Conservation (phyloP, 2,329 filamentous ascomycete genomes). For the Lasiodiplodia sp. region DNA sequence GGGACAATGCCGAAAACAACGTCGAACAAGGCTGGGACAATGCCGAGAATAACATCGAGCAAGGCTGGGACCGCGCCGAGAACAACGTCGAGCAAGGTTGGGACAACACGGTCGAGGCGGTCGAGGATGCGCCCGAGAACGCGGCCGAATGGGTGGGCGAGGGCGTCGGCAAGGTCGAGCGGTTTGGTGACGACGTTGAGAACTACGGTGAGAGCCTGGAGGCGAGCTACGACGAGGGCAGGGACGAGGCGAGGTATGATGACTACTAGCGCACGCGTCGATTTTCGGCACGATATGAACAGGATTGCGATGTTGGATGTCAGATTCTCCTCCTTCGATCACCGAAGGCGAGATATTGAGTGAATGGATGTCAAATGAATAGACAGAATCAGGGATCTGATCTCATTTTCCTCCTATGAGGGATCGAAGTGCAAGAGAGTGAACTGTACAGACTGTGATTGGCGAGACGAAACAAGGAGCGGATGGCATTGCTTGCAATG, state of each 20-base stretch:
- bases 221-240: constrained; percentile 30
- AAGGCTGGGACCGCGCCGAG: constrained; percentile 43
- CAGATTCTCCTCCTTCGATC: too few relatives aligned
- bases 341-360: not conserved
- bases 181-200: constrained; percentile 32
- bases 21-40: constrained; percentile 40
- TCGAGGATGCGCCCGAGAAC: constrained; percentile 46
- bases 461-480: too few relatives aligned
- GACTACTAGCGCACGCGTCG: constrained; percentile 1
- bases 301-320: too few relatives aligned
- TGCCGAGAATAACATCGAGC: constrained; percentile 38
- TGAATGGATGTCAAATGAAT: not conserved
- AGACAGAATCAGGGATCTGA: too few relatives aligned
- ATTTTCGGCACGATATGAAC: not conserved
- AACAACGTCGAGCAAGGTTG: constrained; percentile 41
- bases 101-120: constrained; percentile 42
- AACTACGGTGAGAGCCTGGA: constrained; percentile 24
- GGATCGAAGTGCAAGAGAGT: too few relatives aligned
- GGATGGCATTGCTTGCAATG: too few relatives aligned
- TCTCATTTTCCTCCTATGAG: too few relatives aligned
- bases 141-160: constrained; percentile 51
- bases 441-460: too few relatives aligned
- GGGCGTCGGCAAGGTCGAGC: constrained; percentile 53
- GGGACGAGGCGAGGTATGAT: constrained; percentile 22
- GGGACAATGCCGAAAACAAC: constrained; percentile 43